These are phyloP conservation scores for Primulina eburnea DNA, from an alignment of 257 asterid genomes.

Conservation along the genomic window DNA sequence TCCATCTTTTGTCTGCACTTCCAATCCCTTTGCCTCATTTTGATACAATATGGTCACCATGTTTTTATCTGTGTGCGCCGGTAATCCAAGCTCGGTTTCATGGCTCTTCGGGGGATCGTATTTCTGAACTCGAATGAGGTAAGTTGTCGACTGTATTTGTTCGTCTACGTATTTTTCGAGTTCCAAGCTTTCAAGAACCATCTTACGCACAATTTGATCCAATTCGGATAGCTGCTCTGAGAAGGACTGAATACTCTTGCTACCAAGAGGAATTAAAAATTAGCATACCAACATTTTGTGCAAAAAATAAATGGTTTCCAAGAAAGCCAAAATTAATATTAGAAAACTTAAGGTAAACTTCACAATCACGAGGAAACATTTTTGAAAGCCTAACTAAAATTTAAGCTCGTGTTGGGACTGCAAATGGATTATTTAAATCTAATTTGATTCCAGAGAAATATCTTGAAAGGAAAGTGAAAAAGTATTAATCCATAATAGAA, in stretches of 20 bases:
- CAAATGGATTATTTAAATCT: too few species aligned
- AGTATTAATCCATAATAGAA: too few species aligned
- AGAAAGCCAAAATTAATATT: too few species aligned
- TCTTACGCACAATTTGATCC: slow-evolving; percentile 41
- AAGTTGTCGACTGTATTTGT: slow-evolving; percentile 45
- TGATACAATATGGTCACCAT: slow-evolving; percentile 37
- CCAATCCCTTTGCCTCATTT: slow-evolving; percentile 39
- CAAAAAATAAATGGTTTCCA: too few species aligned
- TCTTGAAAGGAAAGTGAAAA: too few species aligned
- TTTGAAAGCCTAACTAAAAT: too few species aligned
- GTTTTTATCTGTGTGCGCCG: slow-evolving; percentile 54
- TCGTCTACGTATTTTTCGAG: slow-evolving; percentile 43
- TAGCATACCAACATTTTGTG: too few species aligned
- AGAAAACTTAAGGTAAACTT: too few species aligned
- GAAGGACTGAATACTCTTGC: slow-evolving; percentile 32
- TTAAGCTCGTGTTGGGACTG: too few species aligned
- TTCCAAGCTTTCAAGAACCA: slow-evolving; percentile 47
- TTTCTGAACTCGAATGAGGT: slow-evolving; percentile 46
- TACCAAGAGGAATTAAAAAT: slow-evolving; percentile 14
- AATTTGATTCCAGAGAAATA: too few species aligned
- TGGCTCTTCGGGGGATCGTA: slow-evolving; percentile 40
- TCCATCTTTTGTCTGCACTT: slow-evolving; percentile 46
- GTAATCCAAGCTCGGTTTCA: slow-evolving; percentile 32
- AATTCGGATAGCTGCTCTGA: slow-evolving; percentile 38
- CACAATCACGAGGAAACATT: too few species aligned